Percentiles rank a stretch among this genome's conserved stretches.
Conservation (phyloP, 192 early-diverging fungal species). For the Coemansia reversa region DNA sequence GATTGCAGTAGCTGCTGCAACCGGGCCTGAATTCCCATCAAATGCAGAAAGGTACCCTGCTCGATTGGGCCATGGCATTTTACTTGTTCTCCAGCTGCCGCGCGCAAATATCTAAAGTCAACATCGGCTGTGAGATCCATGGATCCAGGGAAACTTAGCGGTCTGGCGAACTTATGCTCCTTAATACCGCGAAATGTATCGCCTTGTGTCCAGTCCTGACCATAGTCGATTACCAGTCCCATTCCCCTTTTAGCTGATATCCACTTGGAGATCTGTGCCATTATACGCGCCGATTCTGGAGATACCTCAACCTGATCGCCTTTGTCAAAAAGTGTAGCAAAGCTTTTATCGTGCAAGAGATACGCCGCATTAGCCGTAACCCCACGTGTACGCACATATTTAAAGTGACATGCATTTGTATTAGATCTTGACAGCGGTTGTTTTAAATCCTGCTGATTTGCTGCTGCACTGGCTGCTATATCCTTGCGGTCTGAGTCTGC, state of each 20-base stretch:
- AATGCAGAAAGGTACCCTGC: constrained; percentile 73
- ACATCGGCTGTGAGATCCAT: constrained; percentile 92
- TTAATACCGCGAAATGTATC: constrained; percentile 86
- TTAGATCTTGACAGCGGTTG: constrained; percentile 6
- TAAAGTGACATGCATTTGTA: constrained; percentile 73
- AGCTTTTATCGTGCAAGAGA: constrained; percentile 42
- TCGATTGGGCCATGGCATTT: constrained; percentile 73
- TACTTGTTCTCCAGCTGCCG: constrained; percentile 55
- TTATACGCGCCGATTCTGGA: constrained; percentile 71
- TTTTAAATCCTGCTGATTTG: constrained; percentile 2
- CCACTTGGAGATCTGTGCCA: constrained; percentile 66
- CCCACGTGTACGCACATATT: constrained; percentile 64
- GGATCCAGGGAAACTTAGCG: constrained; percentile 77
- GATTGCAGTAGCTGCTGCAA: constrained; percentile 66
- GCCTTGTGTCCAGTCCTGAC: constrained; percentile 69
- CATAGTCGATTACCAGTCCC: constrained; percentile 88
- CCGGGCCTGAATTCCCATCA: constrained; percentile 79
- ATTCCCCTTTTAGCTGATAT: constrained; percentile 68
- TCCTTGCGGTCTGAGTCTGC: constrained; percentile 58
- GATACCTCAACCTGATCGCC: constrained; percentile 84
- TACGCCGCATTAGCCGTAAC: constrained; percentile 57
- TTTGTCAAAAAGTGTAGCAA: constrained; percentile 57
- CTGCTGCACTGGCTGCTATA: neutral
- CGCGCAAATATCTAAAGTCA: constrained; percentile 75
- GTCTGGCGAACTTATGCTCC: constrained; percentile 75